Conservation (phyloP, 257 asterid genomes). For the Paulownia fortunei region DNA sequence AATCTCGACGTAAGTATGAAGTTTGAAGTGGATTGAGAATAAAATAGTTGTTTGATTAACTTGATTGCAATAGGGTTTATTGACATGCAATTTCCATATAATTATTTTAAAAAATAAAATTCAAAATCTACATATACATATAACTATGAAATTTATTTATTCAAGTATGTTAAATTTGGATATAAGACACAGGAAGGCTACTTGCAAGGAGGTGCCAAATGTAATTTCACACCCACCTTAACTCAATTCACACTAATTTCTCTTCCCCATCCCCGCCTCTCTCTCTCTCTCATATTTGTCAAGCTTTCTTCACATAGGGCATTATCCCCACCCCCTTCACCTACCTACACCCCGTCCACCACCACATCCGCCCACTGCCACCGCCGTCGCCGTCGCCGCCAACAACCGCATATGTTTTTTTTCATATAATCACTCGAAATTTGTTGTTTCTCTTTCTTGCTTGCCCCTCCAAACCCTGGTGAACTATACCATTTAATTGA, state of each 20-base stretch:
- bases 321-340: slow-evolving; percentile 29
- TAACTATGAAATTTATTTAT: too few species aligned
- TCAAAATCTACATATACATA: too few species aligned
- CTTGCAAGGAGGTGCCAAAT: slow-evolving; percentile 7
- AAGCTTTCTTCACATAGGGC: slow-evolving; percentile 25
- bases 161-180: too few species aligned
- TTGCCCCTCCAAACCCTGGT: slow-evolving; percentile 1
- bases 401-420: background rate
- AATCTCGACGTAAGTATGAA: too few species aligned
- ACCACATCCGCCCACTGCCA: slow-evolving; percentile 19
- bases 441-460: background rate
- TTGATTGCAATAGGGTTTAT: too few species aligned
- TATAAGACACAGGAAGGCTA: too few species aligned
- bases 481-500: slow-evolving; percentile 14
- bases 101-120: too few species aligned
- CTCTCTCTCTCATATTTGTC: slow-evolving; percentile 19
- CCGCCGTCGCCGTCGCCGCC: slow-evolving; percentile 24
- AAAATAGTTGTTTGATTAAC: too few species aligned
- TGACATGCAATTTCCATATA: too few species aligned
- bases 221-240: slow-evolving; percentile 15
- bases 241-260: slow-evolving; percentile 8
- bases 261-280: background rate
- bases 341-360: slow-evolving; percentile 32
- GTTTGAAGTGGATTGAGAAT: too few species aligned
- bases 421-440: background rate